These are phyloP conservation scores for Cicer arietinum DNA, from an alignment of 306 rosid genomes.

Conservation along the genomic window DNA sequence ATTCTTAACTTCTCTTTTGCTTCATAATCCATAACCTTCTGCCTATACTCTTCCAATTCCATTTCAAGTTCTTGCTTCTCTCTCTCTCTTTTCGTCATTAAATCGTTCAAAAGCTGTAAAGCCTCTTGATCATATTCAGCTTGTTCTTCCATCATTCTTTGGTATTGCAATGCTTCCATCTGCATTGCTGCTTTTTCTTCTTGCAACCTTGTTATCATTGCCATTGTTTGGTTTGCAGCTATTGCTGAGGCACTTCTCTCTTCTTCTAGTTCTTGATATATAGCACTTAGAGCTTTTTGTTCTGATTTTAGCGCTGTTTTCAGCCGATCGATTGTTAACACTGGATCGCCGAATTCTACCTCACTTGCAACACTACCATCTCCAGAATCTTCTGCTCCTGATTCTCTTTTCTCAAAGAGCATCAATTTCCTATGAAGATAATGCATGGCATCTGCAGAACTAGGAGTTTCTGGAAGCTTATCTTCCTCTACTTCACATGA, in stretches of 20 bases:
- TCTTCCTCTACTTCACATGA: conserved; percentile 60
- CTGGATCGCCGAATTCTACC: conserved; percentile 58
- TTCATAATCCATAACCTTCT: conserved; percentile 65
- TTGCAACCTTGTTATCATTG: conserved; percentile 89
- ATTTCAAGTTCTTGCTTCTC: conserved; percentile 80
- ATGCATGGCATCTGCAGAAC: conserved; percentile 51
- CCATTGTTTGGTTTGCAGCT: conserved; percentile 89
- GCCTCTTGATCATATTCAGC: conserved; percentile 90
- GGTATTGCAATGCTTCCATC: conserved; percentile 91
- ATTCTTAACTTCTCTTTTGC: conserved; percentile 60
- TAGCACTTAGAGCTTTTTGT: conserved; percentile 57
- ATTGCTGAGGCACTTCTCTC: conserved; percentile 88
- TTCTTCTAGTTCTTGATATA: conserved; percentile 84
- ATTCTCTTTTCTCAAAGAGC: conserved; percentile 57
- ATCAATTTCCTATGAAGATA: conserved; percentile 49
- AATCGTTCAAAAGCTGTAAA: conserved; percentile 77
- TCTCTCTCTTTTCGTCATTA: conserved; percentile 74
- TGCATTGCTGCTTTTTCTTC: conserved; percentile 90
- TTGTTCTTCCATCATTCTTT: conserved; percentile 94
- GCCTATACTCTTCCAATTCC: conserved; percentile 64
- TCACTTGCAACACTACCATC: conserved; percentile 65
- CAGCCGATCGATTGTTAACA: conserved; percentile 54
- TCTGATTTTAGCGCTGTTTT: conserved; percentile 58
- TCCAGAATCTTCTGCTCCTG: conserved; percentile 56
- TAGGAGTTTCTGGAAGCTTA: conserved; percentile 65